Percentiles rank a stretch among this genome's conserved stretches.
phyloP scores from a whole-genome alignment of 805 yeast species.

The Kluyveromyces nonfermentans region DNA sequence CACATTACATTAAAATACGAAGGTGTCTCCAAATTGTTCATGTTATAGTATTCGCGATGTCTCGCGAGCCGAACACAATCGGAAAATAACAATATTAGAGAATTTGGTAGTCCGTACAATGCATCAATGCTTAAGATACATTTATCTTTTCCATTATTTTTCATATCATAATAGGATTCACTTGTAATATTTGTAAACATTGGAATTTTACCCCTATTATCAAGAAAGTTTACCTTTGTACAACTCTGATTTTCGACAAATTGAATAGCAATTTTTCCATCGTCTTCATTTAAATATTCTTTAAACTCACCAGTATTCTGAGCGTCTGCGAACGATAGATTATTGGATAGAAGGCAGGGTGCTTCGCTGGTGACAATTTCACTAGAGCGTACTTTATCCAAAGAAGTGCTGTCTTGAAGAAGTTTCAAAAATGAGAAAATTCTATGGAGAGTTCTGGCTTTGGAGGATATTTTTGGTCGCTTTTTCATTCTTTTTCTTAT shows the following conservation, averaged over 20 bases:
- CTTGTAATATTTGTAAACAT: constrained; percentile 36
- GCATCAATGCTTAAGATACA: constrained; percentile 67
- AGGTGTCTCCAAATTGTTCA: constrained; percentile 17
- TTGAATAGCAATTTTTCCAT: constrained; percentile 42
- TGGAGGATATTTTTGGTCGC: constrained; percentile 59
- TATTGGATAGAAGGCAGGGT: no score
- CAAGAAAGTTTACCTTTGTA: neutral
- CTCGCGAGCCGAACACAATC: constrained; percentile 62
- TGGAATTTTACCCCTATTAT: constrained; percentile 21
- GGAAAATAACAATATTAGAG: constrained; percentile 61
- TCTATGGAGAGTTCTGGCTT: constrained; percentile 69
- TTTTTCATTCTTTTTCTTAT: constrained; percentile 58
- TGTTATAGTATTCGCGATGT: constrained; percentile 42
- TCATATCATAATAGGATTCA: constrained; percentile 27
- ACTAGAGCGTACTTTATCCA: constrained; percentile 21
- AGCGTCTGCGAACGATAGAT: constrained; percentile 5
- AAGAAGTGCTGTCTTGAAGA: constrained; percentile 62
- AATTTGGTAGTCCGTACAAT: constrained; percentile 75
- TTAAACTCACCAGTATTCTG: constrained; percentile 14
- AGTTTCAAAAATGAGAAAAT: constrained; percentile 67
- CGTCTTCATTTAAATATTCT: constrained; percentile 33
- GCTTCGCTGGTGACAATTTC: constrained; percentile 18
- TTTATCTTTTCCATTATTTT: constrained; percentile 39
- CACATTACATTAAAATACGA: constrained; percentile 16
- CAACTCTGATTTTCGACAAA: constrained; percentile 13